These are phyloP conservation scores for Clarireedia paspali DNA, from an alignment of 2,329 filamentous ascomycete genomes.

Conservation along the genomic window DNA sequence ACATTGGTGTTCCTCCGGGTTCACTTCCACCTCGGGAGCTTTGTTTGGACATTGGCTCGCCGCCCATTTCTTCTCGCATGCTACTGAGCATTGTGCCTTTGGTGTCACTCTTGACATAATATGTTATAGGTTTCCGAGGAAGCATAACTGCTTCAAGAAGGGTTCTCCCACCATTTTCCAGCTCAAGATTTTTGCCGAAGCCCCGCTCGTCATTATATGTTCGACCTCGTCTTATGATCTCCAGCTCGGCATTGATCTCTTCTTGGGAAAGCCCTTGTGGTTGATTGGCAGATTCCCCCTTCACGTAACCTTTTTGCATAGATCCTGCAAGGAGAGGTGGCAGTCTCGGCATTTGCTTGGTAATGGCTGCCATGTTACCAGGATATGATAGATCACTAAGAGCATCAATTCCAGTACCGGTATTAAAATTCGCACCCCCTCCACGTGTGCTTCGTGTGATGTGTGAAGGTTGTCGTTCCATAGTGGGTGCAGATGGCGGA, in stretches of 20 bases:
- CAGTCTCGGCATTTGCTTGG: conserved; percentile 25
- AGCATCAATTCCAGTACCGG: conserved; percentile 51
- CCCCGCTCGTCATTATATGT: conserved; percentile 26
- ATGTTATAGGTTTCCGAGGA: conserved; percentile 1
- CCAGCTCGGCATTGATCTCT: conserved; percentile 21
- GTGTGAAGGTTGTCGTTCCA: conserved; percentile 58
- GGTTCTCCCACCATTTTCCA: conserved; percentile 21
- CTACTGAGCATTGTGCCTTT: conserved; percentile 11
- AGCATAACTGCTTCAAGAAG: conserved; percentile 20
- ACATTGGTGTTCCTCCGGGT: conserved; percentile 5
- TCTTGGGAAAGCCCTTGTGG: conserved; percentile 12
- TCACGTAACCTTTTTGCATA: conserved; percentile 22
- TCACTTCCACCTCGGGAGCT: conserved; percentile 9
- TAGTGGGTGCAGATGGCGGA: conserved; percentile 42
- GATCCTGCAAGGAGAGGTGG: conserved; percentile 22
- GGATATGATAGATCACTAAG: conserved; percentile 52
- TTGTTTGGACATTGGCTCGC: conserved; percentile 14
- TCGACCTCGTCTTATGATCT: conserved; percentile 24
- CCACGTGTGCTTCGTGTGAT: conserved; percentile 54
- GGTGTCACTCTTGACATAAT: conserved; percentile 10
- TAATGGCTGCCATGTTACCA: conserved; percentile 39
- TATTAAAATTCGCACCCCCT: conserved; percentile 39
- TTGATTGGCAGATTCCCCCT: conserved; percentile 17
- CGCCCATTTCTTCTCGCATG: conserved; percentile 12
- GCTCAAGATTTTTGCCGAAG: conserved; percentile 25